Percentiles rank a stretch among this genome's conserved stretches.
These are phyloP conservation scores for Colletotrichum viniferum DNA, from an alignment of 2,329 filamentous ascomycete genomes.

Conservation along the genomic window DNA sequence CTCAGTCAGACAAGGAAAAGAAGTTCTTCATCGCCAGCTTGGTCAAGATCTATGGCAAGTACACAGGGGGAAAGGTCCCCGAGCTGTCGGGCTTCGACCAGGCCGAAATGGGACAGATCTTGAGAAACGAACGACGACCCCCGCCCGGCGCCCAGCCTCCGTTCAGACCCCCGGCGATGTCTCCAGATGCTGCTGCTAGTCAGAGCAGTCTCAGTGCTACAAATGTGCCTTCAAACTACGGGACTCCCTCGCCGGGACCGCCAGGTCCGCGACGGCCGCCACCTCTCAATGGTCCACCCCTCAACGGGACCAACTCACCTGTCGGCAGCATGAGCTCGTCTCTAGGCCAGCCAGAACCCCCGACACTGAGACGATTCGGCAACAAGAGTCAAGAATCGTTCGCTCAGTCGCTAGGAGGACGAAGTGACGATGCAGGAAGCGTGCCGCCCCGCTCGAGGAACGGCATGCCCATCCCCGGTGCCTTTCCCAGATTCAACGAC, in stretches of 20 bases:
- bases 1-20: constrained; percentile 92
- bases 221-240: constrained; percentile 32
- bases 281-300: constrained; percentile 6
- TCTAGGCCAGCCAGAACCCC: constrained; percentile 44
- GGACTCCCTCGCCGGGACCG: constrained; percentile 33
- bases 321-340: constrained; percentile 57
- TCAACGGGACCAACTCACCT: constrained; percentile 42
- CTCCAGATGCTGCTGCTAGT: constrained; percentile 18
- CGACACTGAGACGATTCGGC: constrained; percentile 51
- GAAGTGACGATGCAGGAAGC: constrained; percentile 57
- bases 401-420: constrained; percentile 47
- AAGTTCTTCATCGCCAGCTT: constrained; percentile 97
- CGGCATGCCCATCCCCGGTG: constrained; percentile 45
- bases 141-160: constrained; percentile 24
- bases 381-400: constrained; percentile 66
- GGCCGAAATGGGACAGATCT: constrained; percentile 76
- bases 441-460: constrained; percentile 59
- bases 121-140: constrained; percentile 58
- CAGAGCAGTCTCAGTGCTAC: constrained; percentile 24
- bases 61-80: constrained; percentile 84
- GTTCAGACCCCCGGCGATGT: constrained; percentile 6
- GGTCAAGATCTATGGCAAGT: constrained; percentile 96
- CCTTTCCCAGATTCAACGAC: constrained; percentile 40
- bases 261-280: constrained; percentile 16
- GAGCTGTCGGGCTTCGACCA: constrained; percentile 83